Base-by-base conservation (phyloP, 2,329 filamentous ascomycete species). In the Thermoascus crustaceus region DNA sequence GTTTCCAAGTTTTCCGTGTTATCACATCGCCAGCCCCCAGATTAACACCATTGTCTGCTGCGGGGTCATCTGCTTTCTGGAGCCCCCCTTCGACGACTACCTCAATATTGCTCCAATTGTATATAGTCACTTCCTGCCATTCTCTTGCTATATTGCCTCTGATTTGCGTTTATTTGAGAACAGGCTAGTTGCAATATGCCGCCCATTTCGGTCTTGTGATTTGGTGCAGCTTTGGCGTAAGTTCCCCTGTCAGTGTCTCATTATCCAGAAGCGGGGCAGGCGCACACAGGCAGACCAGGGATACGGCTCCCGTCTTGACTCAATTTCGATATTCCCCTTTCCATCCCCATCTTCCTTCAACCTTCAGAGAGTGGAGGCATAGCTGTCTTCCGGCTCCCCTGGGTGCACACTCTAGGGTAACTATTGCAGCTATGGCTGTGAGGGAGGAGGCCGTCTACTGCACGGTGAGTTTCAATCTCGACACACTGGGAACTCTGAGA, bases 371-470 rank as follows among this genome's bases (percentile, higher is more conserved):
- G n/a, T n/a, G n/a, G n/a, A n/a, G n/a, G 13, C 13, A 16, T 16
- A 7, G 5, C 14, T 17, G 26, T 37, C 25, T 36, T 33, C 21
- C 43, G 40, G 40, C 47, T 37, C 46, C 32, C 34, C 41, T n/a
- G n/a, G n/a, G n/a, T n/a, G n/a, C n/a, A n/a, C n/a, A n/a, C n/a
- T n/a, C n/a, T n/a, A 40, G 35, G 35, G 34, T 39, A 31, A 41
- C 41, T 38, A 35, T 11, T 14, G 22, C 25, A 27, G 44, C 36
- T 38, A 71, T 70, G 67, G 56, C 54, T 45, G 52, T 57, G 38
- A 44, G 45, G 34, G 58, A 61, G 42, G 72, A 75, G 57, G 74
- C 78, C 61, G 76, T 77, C 37, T 82, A 82, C 58, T 78, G 75
- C 64, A 82, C 78, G 53, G 77, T 79, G 58, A 48, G 69, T 58